Base-by-base conservation (phyloP, 2,329 filamentous ascomycete genomes). In the Orbilia brochopaga region DNA sequence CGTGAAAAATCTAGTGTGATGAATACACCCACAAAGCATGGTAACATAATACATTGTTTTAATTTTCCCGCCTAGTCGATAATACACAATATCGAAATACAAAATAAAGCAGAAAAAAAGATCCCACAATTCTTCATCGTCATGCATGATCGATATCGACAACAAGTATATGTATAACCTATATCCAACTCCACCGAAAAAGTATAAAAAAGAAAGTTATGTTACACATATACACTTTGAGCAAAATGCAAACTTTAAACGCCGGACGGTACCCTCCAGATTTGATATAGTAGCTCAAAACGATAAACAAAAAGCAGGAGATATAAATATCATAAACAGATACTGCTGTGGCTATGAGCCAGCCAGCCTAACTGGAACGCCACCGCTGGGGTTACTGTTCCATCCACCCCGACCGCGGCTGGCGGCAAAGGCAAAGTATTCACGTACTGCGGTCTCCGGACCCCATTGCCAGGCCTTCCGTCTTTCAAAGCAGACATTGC, bases 201-300 rank as follows among this genome's bases (percentile, higher is more conserved):
- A 48, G 17, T 21, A 23, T 4, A 51, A 51, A 51, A 19, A 19
- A 51, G 5, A 19, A 19, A 7, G 23, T 10, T 53, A 53, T 70
- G 53, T 70, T 70, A 70, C 66, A 70, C 17, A 59, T 62, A 10
- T 57, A 48, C 44, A 48, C n/a, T 48, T n/a, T 48, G 44, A 48
- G 11, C 6, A 21, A 21, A 8, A 48, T 48, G 17, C 19, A 15
- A 21, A 48, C 44, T 48, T 3, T 21, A 15, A 21, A 48, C 44
- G 44, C 44, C 44, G 5, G 44, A 48, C 19, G 21, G 44, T 17
- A 48, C 44, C 44, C 19, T 48, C 44, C 44, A 48, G 44, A 44
- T 15, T 44, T 15, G 10, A 15, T n/a, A 17, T 15, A 37, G 35
- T 7, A 37, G 15, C 35, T 7, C 7, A 37, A 37, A 7, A 42